Conservation (phyloP, 176 grass and related monocot genomes). For the Poa pratensis region DNA sequence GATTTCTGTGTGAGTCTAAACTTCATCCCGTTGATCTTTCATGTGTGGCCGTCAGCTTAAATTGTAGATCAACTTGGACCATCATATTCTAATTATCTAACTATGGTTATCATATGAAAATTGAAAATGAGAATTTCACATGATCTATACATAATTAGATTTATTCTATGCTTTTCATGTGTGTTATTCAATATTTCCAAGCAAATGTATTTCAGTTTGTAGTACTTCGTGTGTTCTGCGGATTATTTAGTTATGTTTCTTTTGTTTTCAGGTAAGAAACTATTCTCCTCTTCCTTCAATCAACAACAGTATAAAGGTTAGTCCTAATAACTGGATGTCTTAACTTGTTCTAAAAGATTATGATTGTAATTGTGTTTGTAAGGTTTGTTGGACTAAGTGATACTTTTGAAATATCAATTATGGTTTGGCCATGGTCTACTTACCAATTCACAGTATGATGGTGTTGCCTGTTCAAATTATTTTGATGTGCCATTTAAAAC, state of each 20-base stretch:
- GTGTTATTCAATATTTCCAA: background rate
- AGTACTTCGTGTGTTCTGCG: background rate
- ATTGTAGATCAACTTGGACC: conserved; percentile 4
- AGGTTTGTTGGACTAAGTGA: conserved; percentile 6
- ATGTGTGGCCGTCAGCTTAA: background rate
- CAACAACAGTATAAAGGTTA: conserved; percentile 97
- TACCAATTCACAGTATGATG: background rate
- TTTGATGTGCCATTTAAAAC: background rate
- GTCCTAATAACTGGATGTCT: conserved; percentile 39
- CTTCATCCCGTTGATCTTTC: conserved; percentile 21
- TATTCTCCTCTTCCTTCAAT: conserved; percentile 81
- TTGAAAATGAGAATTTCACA: background rate
- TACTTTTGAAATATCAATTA: conserved; percentile 5
- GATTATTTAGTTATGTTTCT: conserved; percentile 12
- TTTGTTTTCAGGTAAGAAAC: conserved; percentile 76
- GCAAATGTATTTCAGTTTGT: background rate
- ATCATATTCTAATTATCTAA: background rate
- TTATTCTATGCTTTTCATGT: background rate
- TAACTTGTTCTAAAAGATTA: conserved; percentile 22
- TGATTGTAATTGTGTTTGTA: background rate
- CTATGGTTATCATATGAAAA: background rate
- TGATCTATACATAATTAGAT: background rate
- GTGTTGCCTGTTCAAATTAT: background rate
- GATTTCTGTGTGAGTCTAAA: conserved; percentile 82
- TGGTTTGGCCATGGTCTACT: background rate